These are phyloP conservation scores for Podaxis mareebaensis DNA, from an alignment of 768 basidiomycete genomes.

Conservation along the genomic window DNA sequence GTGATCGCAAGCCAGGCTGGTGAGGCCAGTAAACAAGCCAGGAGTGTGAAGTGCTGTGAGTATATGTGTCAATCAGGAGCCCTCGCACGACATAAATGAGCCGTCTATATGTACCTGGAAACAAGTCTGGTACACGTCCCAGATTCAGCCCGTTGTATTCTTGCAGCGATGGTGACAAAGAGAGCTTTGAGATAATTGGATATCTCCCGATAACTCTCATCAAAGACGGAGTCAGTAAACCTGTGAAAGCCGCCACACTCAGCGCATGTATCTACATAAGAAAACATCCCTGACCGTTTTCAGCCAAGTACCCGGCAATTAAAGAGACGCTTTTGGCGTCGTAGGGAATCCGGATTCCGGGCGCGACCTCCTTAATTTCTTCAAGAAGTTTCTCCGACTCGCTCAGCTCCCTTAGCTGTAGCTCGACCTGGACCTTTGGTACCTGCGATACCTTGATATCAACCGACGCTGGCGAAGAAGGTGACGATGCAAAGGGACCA, in stretches of 20 bases:
- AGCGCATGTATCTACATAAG: conserved; percentile 46
- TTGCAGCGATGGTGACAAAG: conserved; percentile 45
- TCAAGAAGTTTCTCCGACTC: conserved; percentile 45
- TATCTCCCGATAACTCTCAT: conserved; percentile 45
- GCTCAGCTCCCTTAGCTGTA: conserved; percentile 28
- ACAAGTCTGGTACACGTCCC: conserved; percentile 41
- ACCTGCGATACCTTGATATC: not conserved
- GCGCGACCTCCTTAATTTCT: conserved; percentile 35
- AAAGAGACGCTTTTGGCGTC: conserved; percentile 32
- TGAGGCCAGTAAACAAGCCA: conserved; percentile 4
- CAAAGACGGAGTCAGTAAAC: conserved; percentile 44
- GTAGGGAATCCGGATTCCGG: conserved; percentile 41
- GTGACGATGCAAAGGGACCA: not conserved
- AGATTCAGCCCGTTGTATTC: conserved; percentile 50
- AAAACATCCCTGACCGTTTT: conserved; percentile 43
- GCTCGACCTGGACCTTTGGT: not conserved
- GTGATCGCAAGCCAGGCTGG: not conserved
- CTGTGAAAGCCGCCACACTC: conserved; percentile 46
- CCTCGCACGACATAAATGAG: not conserved
- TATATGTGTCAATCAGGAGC: not conserved
- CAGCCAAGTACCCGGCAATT: conserved; percentile 41
- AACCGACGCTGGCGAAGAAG: not conserved
- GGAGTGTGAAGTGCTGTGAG: conserved; percentile 5
- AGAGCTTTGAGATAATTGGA: conserved; percentile 48
- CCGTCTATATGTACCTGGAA: conserved; percentile 1